phyloP scores from a whole-genome alignment of 305 asterid species.

The Fraxinus paxiana region DNA sequence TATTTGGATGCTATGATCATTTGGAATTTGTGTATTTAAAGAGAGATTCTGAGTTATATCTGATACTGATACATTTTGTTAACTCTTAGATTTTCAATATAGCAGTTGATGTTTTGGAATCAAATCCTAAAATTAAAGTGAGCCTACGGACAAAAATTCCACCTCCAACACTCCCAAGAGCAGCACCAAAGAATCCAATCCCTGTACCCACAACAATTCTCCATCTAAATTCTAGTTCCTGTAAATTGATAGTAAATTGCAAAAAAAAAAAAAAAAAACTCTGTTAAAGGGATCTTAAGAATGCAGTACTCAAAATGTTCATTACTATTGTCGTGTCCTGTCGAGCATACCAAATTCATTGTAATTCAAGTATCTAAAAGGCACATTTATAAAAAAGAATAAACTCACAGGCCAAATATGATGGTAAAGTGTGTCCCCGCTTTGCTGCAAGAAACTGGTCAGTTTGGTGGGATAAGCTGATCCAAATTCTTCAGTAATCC shows the following conservation, averaged over 20 bases:
- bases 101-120: conserved; percentile 58
- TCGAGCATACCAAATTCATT: neutral
- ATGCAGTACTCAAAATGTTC: neutral
- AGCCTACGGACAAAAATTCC: conserved; percentile 68
- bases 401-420: conserved; percentile 67
- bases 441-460: conserved; percentile 27
- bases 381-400: neutral
- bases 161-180: conserved; percentile 59
- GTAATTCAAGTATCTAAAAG: neutral
- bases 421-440: conserved; percentile 23
- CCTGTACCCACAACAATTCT: conserved; percentile 43
- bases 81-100: conserved; percentile 47
- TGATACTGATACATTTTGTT: neutral
- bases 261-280: too few species aligned
- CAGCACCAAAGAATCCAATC: conserved; percentile 68
- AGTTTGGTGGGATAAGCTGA: conserved; percentile 29
- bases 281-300: neutral
- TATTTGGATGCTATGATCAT: neutral
- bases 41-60: neutral
- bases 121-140: conserved; percentile 50
- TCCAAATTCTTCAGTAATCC: conserved; percentile 23
- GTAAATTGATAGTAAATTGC: conserved; percentile 1
- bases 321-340: neutral
- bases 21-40: neutral
- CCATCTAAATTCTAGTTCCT: conserved; percentile 61